Evolutionary conservation across 257 asterid species (phyloP).

Genomic region (Scutellaria minor): DNA sequence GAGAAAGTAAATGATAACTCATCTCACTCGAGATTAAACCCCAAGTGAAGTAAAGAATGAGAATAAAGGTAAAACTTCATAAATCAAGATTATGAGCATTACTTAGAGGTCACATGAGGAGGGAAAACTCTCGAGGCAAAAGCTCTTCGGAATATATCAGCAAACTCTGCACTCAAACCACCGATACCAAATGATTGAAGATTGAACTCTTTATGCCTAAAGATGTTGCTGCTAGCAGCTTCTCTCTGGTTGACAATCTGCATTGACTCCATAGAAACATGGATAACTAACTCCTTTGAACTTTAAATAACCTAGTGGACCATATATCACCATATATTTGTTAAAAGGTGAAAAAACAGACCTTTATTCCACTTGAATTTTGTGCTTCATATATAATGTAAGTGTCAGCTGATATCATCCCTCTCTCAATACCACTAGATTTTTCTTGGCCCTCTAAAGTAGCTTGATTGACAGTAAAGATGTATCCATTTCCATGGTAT

Average conservation of each 20-base stretch:
- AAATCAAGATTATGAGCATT: slow-evolving; percentile 42
- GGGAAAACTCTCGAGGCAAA: slow-evolving; percentile 99
- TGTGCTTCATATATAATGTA: slow-evolving; percentile 86
- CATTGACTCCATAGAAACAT: slow-evolving; percentile 36
- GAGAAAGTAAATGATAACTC: slow-evolving; percentile 29
- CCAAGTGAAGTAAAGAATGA: slow-evolving; percentile 8
- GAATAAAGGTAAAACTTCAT: slow-evolving; percentile 23
- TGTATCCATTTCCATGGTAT: slow-evolving; percentile 80
- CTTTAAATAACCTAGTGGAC: slow-evolving; percentile 28
- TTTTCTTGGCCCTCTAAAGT: slow-evolving; percentile 72
- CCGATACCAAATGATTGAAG: slow-evolving; percentile 93
- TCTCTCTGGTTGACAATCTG: slow-evolving; percentile 98
- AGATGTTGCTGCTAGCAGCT: slow-evolving; percentile 94
- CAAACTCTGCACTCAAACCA: slow-evolving; percentile 96
- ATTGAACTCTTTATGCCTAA: slow-evolving; percentile 91
- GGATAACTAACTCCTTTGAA: slow-evolving; percentile 22
- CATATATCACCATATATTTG: slow-evolving; percentile 23
- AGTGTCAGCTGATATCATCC: slow-evolving; percentile 81
- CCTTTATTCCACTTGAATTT: slow-evolving; percentile 93
- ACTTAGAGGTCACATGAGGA: slow-evolving; percentile 93
- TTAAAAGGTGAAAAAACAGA: slow-evolving; percentile 33
- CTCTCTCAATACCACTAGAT: slow-evolving; percentile 69
- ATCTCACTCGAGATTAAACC: slow-evolving; percentile 22
- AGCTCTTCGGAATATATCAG: slow-evolving; percentile 98
- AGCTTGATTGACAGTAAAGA: slow-evolving; percentile 90